Conservation (phyloP, 1,139 yeast species). For the Saccharomyces hybrid region DNA sequence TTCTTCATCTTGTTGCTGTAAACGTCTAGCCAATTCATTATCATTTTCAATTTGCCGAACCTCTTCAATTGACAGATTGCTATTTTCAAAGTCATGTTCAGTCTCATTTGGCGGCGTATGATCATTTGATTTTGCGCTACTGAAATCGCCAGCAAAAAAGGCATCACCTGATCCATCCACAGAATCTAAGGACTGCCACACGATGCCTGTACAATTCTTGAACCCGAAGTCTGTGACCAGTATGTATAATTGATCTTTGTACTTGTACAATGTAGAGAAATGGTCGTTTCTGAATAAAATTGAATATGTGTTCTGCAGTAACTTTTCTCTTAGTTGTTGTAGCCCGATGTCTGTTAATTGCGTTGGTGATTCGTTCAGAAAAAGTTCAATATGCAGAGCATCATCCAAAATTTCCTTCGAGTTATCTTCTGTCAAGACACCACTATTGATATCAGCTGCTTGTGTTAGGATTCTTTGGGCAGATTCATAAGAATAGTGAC, state of each 20-base stretch:
- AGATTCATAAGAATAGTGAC: conserved; percentile 39
- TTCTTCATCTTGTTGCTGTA: conserved; percentile 30
- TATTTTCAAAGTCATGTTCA: background rate
- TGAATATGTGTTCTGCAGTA: conserved; percentile 44
- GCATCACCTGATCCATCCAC: conserved; percentile 59
- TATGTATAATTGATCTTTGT: conserved; percentile 43
- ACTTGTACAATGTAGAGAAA: conserved; percentile 61
- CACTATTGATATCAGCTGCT: conserved; percentile 29
- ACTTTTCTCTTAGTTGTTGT: conserved; percentile 32
- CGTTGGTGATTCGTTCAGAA: conserved; percentile 44
- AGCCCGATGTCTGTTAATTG: conserved; percentile 68
- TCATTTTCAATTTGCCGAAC: conserved; percentile 16
- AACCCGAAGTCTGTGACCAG: conserved; percentile 71
- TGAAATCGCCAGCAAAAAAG: conserved; percentile 56
- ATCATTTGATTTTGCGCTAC: conserved; percentile 29
- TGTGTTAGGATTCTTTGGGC: conserved; percentile 37
- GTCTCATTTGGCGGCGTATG: conserved; percentile 1
- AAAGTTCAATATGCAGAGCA: conserved; percentile 27
- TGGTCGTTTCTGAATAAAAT: conserved; percentile 82
- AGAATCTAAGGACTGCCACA: conserved; percentile 71
- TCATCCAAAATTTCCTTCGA: conserved; percentile 23
- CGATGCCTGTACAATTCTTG: conserved; percentile 40
- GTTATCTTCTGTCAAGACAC: conserved; percentile 8
- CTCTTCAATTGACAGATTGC: background rate
- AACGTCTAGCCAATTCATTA: conserved; percentile 23